Percentiles rank a stretch among this genome's conserved stretches.
These are phyloP conservation scores for Ogataea nonfermentans DNA, from an alignment of 805 yeast species.

Conservation along the genomic window DNA sequence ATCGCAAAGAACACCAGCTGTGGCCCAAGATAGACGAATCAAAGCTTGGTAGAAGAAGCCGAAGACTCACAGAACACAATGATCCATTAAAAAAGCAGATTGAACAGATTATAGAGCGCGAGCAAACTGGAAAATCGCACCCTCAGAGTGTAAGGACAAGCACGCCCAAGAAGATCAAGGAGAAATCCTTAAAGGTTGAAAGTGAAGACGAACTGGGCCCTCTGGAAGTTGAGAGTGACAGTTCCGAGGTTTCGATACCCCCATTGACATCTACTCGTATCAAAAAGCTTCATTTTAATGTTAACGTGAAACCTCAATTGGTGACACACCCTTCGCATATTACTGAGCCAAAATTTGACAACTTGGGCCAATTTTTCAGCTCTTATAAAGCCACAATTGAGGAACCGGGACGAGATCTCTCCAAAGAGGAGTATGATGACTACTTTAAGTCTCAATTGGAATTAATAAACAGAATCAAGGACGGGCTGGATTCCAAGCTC, in stretches of 20 bases:
- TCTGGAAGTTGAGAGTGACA: constrained; percentile 9
- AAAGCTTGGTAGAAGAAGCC: constrained; percentile 27
- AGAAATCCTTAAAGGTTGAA: constrained; percentile 3
- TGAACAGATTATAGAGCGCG: constrained; percentile 14
- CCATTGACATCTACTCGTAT: constrained; percentile 20
- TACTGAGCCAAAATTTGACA: constrained; percentile 42
- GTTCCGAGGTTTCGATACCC: constrained; percentile 21
- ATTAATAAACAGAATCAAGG: constrained; percentile 42
- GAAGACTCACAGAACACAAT: constrained; percentile 22
- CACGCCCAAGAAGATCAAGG: constrained; percentile 1
- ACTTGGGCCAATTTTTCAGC: constrained; percentile 44
- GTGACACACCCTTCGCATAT: constrained; percentile 62
- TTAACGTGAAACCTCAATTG: constrained; percentile 43
- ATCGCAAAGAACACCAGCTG: constrained; percentile 34
- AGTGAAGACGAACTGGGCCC: constrained; percentile 5
- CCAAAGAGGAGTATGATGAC: constrained; percentile 58
- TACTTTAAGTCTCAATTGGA: constrained; percentile 52
- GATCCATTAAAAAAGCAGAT: constrained; percentile 27
- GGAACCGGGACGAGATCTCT: constrained; percentile 43
- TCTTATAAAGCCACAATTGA: constrained; percentile 62
- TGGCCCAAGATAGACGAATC: constrained; percentile 37
- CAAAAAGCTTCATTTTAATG: constrained; percentile 31
- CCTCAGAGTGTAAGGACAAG: not conserved
- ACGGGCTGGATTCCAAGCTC: constrained; percentile 45
- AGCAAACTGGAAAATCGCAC: not conserved